A percentile compares a stretch with the other conserved stretches of the same genome.
Evolutionary conservation across 2,329 filamentous ascomycete species (phyloP).

Genomic region (Scedosporium dehoogii): DNA sequence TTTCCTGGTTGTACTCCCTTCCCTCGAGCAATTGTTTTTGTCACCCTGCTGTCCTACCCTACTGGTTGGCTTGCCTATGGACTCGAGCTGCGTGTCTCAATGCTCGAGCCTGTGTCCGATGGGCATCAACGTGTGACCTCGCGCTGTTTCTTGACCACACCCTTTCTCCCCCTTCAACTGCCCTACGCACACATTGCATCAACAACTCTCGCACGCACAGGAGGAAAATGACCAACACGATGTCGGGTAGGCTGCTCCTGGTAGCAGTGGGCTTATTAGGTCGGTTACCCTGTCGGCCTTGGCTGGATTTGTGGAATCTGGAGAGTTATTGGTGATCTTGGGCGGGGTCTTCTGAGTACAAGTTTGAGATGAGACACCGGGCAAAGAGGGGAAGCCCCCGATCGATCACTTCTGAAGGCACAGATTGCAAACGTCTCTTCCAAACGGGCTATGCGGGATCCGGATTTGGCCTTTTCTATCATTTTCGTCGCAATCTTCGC

Average conservation of each 20-base stretch:
- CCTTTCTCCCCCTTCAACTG: background rate
- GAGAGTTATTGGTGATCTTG: background rate
- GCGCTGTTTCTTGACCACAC: background rate
- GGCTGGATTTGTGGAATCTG: background rate
- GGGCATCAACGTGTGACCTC: background rate
- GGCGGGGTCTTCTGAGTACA: background rate
- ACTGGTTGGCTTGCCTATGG: background rate
- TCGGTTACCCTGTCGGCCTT: background rate
- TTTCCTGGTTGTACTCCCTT: background rate
- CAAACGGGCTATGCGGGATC: background rate
- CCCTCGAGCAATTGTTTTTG: background rate
- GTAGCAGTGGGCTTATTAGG: constrained; percentile 1
- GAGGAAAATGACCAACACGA: background rate
- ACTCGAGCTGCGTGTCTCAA: background rate
- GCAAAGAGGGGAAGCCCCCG: background rate
- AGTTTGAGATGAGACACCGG: background rate
- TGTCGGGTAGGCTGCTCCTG: background rate
- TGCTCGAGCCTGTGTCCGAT: background rate
- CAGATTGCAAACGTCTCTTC: background rate
- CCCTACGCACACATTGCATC: background rate
- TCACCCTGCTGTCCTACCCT: background rate
- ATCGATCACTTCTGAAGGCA: background rate
- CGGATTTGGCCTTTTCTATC: background rate
- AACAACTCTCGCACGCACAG: background rate
- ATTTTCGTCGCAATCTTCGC: background rate